Evolutionary conservation across 1,284 basidiomycete genomes (phyloP).

Genomic region (Wallemia mellicola): DNA sequence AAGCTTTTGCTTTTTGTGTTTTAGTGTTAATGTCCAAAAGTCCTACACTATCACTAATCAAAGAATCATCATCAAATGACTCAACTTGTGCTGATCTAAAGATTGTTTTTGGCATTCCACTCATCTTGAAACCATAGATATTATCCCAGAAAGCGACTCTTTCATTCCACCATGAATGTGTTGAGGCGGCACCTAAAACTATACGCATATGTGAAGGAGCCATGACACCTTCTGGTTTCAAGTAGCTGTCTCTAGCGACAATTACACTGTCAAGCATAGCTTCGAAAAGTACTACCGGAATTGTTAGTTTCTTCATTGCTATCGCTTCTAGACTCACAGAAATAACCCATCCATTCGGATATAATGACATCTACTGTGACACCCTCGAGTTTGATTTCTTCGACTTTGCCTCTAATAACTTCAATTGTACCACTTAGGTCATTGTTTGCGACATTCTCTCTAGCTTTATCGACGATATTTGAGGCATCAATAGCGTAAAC

Average conservation of each 20-base stretch:
- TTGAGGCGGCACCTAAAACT: constrained; percentile 51
- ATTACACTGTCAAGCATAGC: constrained; percentile 92
- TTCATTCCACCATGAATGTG: constrained; percentile 40
- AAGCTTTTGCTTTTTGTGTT: constrained; percentile 31
- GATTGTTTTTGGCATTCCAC: constrained; percentile 41
- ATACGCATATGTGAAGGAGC: constrained; percentile 72
- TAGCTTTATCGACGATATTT: constrained; percentile 51
- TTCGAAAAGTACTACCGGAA: constrained; percentile 34
- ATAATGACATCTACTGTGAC: constrained; percentile 73
- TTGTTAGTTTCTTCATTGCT: background rate
- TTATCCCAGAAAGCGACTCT: constrained; percentile 66
- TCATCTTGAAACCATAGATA: constrained; percentile 55
- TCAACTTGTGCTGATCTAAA: constrained; percentile 22
- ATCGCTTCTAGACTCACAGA: background rate
- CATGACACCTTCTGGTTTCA: constrained; percentile 46
- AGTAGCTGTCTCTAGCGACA: constrained; percentile 52
- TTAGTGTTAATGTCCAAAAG: constrained; percentile 34
- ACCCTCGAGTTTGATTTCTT: constrained; percentile 39
- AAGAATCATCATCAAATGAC: background rate
- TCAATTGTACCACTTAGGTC: constrained; percentile 44
- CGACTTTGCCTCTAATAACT: constrained; percentile 66
- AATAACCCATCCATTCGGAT: constrained; percentile 73
- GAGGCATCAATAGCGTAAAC: constrained; percentile 87
- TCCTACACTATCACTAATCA: constrained; percentile 1
- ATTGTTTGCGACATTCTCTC: constrained; percentile 50